A percentile compares a stretch with the other conserved stretches of the same genome.
Conservation (phyloP, 2,329 filamentous ascomycete genomes). For the Beauveria medogensis region DNA sequence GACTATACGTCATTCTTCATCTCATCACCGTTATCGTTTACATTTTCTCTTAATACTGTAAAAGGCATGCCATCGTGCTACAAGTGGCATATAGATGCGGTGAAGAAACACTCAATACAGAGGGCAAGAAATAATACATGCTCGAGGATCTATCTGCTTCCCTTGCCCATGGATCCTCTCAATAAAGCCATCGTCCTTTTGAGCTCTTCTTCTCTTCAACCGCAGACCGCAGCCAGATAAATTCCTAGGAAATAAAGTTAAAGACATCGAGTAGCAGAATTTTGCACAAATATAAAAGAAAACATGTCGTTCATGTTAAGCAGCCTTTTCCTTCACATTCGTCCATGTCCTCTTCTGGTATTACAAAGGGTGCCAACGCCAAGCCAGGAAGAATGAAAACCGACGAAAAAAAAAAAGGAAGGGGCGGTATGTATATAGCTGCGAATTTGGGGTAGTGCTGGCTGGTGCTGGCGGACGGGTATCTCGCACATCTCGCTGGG, state of each 20-base stretch:
- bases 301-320: slow-evolving; percentile 4
- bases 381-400: neutral
- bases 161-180: slow-evolving; percentile 20
- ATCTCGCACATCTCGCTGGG: slow-evolving; percentile 14
- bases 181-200: slow-evolving; percentile 13
- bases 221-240: neutral
- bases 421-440: slow-evolving; percentile 4
- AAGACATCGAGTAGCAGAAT: slow-evolving; percentile 3
- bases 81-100: neutral
- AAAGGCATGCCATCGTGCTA: neutral
- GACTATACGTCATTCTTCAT: neutral
- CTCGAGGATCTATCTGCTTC: slow-evolving; percentile 25
- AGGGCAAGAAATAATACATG: slow-evolving; percentile 41
- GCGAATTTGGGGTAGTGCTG: neutral
- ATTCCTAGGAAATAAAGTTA: slow-evolving; percentile 4
- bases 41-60: neutral
- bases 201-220: neutral
- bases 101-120: slow-evolving; percentile 8
- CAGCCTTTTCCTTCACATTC: neutral
- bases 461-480: slow-evolving; percentile 14
- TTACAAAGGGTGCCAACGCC: slow-evolving; percentile 13
- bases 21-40: neutral
- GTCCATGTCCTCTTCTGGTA: slow-evolving; percentile 9
- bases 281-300: neutral
- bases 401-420: slow-evolving; percentile 2